These are phyloP conservation scores for Imleria badia DNA, from an alignment of 768 basidiomycete genomes.

Conservation along the genomic window DNA sequence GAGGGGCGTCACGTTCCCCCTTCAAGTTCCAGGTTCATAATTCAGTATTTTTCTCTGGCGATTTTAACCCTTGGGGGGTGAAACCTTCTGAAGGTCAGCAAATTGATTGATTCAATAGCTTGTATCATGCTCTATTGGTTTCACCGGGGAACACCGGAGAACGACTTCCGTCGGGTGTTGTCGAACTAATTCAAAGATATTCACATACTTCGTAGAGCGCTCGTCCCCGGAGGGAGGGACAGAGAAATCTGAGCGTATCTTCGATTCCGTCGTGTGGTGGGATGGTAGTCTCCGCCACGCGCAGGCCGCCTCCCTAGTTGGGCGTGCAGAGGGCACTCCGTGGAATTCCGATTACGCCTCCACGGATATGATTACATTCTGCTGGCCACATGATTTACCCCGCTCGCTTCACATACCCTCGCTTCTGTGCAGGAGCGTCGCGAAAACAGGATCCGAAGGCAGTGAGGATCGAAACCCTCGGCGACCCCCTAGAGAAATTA, in stretches of 20 bases:
- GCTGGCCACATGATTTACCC: conserved; percentile 14
- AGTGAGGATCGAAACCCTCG: conserved; percentile 18
- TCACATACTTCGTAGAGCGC: neutral
- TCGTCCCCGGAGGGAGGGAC: neutral
- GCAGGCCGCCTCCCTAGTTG: conserved; percentile 1
- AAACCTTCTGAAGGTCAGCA: neutral
- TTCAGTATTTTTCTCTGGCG: neutral
- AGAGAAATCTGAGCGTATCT: neutral
- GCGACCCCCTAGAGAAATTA: conserved; percentile 7
- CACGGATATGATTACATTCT: conserved; percentile 1
- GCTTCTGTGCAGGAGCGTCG: conserved; percentile 18
- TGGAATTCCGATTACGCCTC: conserved; percentile 24
- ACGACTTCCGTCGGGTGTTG: conserved; percentile 7
- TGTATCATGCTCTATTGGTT: conserved; percentile 3
- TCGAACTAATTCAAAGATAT: conserved; percentile 4
- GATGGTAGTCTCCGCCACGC: neutral
- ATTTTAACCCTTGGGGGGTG: conserved; percentile 7
- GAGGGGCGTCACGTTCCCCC: neutral
- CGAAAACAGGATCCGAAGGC: conserved; percentile 24
- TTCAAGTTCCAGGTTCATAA: conserved; percentile 8
- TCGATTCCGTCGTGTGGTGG: neutral
- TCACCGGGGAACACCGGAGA: conserved; percentile 9
- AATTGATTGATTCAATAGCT: conserved; percentile 1
- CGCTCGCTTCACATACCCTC: conserved; percentile 16
- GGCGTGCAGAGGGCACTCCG: conserved; percentile 11